Conservation (phyloP, 2,329 filamentous ascomycete genomes). For the Aspergillus sp. region DNA sequence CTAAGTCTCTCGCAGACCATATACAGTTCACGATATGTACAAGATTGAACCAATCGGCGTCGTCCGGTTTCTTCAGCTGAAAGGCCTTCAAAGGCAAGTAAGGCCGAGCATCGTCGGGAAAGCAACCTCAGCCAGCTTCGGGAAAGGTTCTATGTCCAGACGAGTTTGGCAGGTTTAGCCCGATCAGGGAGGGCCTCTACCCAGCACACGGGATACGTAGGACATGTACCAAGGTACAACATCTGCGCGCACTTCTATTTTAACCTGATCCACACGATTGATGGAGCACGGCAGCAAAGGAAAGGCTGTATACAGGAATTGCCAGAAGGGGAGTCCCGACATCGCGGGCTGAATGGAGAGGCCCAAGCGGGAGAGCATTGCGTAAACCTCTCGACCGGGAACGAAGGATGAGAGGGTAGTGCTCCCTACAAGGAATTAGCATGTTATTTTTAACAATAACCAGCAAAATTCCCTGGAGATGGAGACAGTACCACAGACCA, state of each 20-base stretch:
- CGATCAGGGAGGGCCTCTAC: background rate
- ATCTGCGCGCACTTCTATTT: background rate
- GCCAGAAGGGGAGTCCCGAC: conserved; percentile 11
- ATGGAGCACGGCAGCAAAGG: background rate
- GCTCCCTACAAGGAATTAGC: background rate
- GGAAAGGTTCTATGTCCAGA: too few relatives aligned
- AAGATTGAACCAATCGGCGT: background rate
- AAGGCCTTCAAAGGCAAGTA: too few relatives aligned
- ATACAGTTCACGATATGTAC: conserved; percentile 1
- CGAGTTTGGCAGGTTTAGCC: background rate
- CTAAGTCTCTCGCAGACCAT: background rate
- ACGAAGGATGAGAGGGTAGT: background rate
- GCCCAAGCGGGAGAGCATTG: conserved; percentile 13
- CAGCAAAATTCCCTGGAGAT: conserved; percentile 2
- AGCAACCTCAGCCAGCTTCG: too few relatives aligned
- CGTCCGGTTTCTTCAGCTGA: background rate
- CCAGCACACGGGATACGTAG: background rate
- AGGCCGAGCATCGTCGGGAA: too few relatives aligned
- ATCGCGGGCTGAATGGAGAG: conserved; percentile 5
- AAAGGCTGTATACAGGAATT: background rate
- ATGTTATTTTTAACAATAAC: conserved; percentile 9
- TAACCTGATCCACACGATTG: background rate
- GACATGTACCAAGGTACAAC: background rate
- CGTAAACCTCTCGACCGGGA: conserved; percentile 8
- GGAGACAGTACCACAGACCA: background rate